Percentiles rank a stretch among this genome's conserved stretches.
Conservation (phyloP, 805 yeast species). For the Metschnikowia lunata region DNA sequence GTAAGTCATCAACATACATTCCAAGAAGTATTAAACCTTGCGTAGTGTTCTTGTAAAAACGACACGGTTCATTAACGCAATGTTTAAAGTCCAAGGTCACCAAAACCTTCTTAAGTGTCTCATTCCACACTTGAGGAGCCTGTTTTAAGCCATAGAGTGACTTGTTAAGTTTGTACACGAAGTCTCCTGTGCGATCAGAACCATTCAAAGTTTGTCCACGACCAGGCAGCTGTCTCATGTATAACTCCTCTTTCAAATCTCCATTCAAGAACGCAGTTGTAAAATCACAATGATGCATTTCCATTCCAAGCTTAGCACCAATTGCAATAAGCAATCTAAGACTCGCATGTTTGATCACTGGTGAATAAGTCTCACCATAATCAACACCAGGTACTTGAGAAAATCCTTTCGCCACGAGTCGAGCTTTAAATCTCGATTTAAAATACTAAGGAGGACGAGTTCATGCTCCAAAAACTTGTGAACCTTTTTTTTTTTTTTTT, state of each 20-base stretch:
- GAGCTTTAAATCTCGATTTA: too few species aligned
- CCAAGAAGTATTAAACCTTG: background rate
- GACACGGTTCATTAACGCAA: background rate
- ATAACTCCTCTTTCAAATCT: background rate
- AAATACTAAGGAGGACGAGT: too few species aligned
- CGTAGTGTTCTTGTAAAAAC: background rate
- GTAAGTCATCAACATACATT: background rate
- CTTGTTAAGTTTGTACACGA: background rate
- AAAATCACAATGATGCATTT: background rate
- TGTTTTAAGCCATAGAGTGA: background rate
- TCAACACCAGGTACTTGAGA: background rate
- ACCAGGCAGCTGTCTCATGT: slow-evolving; percentile 1
- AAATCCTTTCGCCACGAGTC: slow-evolving; percentile 1
- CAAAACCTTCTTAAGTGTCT: background rate
- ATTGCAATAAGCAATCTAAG: slow-evolving; percentile 1
- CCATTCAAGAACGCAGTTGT: background rate
- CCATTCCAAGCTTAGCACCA: background rate
- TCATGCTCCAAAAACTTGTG: too few species aligned
- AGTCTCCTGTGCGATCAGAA: background rate
- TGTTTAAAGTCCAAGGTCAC: background rate
- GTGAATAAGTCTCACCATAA: slow-evolving; percentile 2
- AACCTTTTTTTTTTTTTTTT: too few species aligned
- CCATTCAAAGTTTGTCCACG: background rate
- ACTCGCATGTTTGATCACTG: slow-evolving; percentile 3
- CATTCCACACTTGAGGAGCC: slow-evolving; percentile 1